Base-by-base conservation (phyloP, 2,329 filamentous ascomycete species). In the Cryphonectria naterciae region DNA sequence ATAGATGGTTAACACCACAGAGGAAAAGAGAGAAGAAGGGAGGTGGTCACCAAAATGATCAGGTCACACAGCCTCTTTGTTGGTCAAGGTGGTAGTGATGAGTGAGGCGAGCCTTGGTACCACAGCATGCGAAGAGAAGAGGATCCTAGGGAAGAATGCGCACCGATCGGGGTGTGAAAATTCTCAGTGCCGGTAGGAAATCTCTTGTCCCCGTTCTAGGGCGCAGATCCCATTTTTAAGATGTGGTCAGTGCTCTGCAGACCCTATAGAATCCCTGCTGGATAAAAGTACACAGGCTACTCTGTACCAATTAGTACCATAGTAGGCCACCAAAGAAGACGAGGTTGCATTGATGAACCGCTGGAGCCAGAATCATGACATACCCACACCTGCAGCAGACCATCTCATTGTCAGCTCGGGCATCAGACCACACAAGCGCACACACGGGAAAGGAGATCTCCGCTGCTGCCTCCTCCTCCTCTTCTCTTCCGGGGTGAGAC, bases 171-270 rank as follows among this genome's bases (percentile, higher is more conserved):
- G 43, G 56, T 37, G 56, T 17, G 8, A 60, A 39, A 15, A 39
- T 22, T 62, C 19, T 37, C 43, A 28, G 63, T 39, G 15, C 49
- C n/a, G 46, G 32, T 52, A 62, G 35, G 25, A 61, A 43, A 58
- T 58, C 22, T 64, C 43, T 63, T 56, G 49, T 62, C 54, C 68
- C 32, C 64, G 56, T 46, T 60, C 54, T 62, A 37, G 43, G 65
- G 39, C 10, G 46, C 60, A 56, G 60, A 39, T 64, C 63, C 54
- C 60, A 41, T 32, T 52, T 70, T 70, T 68, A 70, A 70, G 68
- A 65, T 68, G 49, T 70, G 68, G 68, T 70, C 68, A 70, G 68
- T 70, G 68, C 68, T 68, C 43, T 46, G 25, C 41, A 67, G 67
- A 10, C 17, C 32, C 54, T 56, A 63, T 32, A 37, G 22, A n/a